Percentiles rank a stretch among this genome's conserved stretches.
These are phyloP conservation scores for Vishniacozyma victoriae DNA, from an alignment of 768 basidiomycete species.

Conservation along the genomic window DNA sequence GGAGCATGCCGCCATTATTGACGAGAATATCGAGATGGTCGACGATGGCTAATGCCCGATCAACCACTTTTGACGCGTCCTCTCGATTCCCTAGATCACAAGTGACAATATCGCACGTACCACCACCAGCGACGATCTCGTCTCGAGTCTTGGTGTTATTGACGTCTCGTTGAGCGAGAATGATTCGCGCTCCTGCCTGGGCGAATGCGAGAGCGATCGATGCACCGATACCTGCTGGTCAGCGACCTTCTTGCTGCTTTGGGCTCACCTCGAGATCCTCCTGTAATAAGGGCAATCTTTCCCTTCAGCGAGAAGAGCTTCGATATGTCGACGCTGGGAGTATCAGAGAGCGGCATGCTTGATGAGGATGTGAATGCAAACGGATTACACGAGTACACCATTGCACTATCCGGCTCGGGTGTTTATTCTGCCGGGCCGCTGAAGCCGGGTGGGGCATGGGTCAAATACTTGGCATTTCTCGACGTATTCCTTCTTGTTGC, in stretches of 20 bases:
- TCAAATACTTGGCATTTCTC: too few species aligned
- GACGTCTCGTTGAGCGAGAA: slow-evolving; percentile 17
- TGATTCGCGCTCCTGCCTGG: slow-evolving; percentile 35
- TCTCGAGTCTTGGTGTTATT: slow-evolving; percentile 12
- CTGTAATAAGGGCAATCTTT: slow-evolving; percentile 70
- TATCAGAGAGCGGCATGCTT: slow-evolving; percentile 13
- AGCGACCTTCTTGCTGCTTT: background rate
- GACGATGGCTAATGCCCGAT: slow-evolving; percentile 11
- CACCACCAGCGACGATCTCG: background rate
- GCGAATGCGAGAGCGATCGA: slow-evolving; percentile 57
- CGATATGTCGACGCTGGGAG: slow-evolving; percentile 49
- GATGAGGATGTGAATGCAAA: background rate
- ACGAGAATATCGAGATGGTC: slow-evolving; percentile 56
- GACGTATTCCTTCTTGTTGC: too few species aligned
- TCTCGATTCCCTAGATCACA: slow-evolving; percentile 13
- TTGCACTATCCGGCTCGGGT: too few species aligned
- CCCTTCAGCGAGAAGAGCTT: slow-evolving; percentile 64
- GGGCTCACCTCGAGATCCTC: slow-evolving; percentile 66
- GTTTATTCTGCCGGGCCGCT: too few species aligned
- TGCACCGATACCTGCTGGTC: slow-evolving; percentile 53
- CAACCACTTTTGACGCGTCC: slow-evolving; percentile 10
- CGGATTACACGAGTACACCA: background rate
- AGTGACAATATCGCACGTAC: slow-evolving; percentile 8
- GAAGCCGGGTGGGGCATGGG: too few species aligned
- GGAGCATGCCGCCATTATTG: slow-evolving; percentile 53